Base-by-base conservation (phyloP, 2,329 filamentous ascomycete genomes). In the Fusarium mundagurra region DNA sequence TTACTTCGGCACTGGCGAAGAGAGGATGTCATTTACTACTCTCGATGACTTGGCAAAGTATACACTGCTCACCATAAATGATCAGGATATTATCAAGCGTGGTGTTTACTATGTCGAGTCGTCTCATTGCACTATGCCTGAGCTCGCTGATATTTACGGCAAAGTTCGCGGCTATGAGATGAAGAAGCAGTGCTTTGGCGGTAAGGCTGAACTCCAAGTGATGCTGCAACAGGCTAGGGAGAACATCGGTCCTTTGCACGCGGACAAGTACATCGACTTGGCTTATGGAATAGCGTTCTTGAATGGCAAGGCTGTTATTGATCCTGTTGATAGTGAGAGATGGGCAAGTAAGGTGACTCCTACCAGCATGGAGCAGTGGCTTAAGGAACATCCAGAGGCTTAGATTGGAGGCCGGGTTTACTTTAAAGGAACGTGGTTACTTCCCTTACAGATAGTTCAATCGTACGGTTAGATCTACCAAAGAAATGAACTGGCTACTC, bases 211-310 rank as follows among this genome's bases (percentile, higher is more conserved):
- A 10, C 50, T 67, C 7, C 36, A 66, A 29, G 64, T 24, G 3
- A 67, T 67, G 61, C 6, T 67, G 1, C 34, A 44, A 8, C 41
- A 50, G 16, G 64, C 64, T 3, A 59, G 64, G 13, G 50, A 43
- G 12, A 48, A 31, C 0, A 67, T 67, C 2, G 5, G 31, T 8
- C 11, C 43, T 22, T 31, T 59, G 5, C 24, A 59, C 0, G 20
- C 43, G 2, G 47, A 67, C 5, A 66, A 66, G 43, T 67, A 67
- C 13, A 59, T 67, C 6, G 61, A 67, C 18, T 11, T 67, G 62
- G 64, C 60, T 1, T 67, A 67, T 14, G 64, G 50, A 2, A 10
- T 67, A 27, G 62, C n/a, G 1, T 29, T 66, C 8, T 8, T 59
- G 11, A 59, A 44, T 8, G 64, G 61, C 1, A 39, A 48, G 12